Percentiles rank a stretch among this genome's conserved stretches.
Conservation (phyloP, 2,329 filamentous ascomycete species). For the Beauveria rudraprayagi region DNA sequence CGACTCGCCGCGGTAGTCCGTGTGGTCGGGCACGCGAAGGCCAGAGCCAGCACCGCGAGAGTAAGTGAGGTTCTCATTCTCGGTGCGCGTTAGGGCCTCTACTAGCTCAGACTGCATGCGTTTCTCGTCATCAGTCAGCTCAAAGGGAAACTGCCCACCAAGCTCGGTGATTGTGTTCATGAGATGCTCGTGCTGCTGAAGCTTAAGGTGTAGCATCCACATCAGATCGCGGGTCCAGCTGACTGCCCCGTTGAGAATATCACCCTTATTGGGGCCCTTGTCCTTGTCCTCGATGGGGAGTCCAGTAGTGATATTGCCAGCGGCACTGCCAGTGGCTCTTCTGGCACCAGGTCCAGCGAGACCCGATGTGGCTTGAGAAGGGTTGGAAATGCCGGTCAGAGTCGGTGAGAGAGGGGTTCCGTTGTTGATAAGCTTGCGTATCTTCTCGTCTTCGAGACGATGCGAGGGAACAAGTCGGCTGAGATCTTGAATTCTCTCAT, state of each 20-base stretch:
- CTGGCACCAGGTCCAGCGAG: constrained; percentile 78
- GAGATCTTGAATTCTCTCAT: constrained; percentile 94
- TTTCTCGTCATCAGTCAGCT: constrained; percentile 82
- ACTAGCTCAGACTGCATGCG: constrained; percentile 92
- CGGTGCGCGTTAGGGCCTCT: constrained; percentile 78
- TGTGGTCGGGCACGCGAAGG: constrained; percentile 85
- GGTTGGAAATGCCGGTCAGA: constrained; percentile 59
- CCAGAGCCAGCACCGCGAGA: constrained; percentile 76
- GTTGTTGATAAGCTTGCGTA: constrained; percentile 88
- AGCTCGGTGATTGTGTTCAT: constrained; percentile 65
- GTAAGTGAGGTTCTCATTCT: constrained; percentile 69
- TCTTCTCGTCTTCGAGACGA: constrained; percentile 91
- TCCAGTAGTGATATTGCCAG: constrained; percentile 83
- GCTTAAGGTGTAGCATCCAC: constrained; percentile 89
- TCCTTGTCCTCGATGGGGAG: constrained; percentile 94
- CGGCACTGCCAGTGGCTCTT: constrained; percentile 60
- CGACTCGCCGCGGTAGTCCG: constrained; percentile 79
- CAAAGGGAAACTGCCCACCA: constrained; percentile 70
- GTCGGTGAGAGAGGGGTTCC: constrained; percentile 84
- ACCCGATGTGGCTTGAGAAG: constrained; percentile 75
- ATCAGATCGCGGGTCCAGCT: constrained; percentile 96
- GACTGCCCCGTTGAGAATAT: constrained; percentile 94
- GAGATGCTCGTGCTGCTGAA: constrained; percentile 84
- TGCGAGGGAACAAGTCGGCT: constrained; percentile 89
- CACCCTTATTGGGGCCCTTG: constrained; percentile 97